These are phyloP conservation scores for Botrytis deweyae DNA, from an alignment of 2,329 filamentous ascomycete species.

Conservation along the genomic window DNA sequence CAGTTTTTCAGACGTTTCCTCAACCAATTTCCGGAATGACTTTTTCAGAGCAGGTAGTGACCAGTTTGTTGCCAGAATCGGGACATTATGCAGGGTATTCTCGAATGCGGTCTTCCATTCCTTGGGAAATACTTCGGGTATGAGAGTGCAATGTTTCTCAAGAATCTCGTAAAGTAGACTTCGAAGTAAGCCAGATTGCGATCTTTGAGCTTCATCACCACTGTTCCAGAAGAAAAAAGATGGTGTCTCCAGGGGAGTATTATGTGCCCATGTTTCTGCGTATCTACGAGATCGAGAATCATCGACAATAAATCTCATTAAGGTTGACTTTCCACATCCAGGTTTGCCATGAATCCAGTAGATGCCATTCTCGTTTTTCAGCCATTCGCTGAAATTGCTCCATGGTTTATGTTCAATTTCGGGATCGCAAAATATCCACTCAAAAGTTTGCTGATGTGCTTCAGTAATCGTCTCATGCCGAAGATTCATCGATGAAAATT, in stretches of 20 bases:
- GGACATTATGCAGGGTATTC: not conserved
- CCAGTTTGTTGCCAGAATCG: not conserved
- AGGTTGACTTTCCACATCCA: constrained; percentile 36
- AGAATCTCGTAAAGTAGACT: not conserved
- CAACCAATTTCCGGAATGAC: not conserved
- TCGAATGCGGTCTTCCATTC: not conserved
- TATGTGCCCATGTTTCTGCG: constrained; percentile 33
- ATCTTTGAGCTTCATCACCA: not conserved
- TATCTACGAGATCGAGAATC: constrained; percentile 23
- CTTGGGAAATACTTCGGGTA: not conserved
- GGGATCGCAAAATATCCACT: constrained; percentile 22
- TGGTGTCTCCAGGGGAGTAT: constrained; percentile 33
- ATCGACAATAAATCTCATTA: constrained; percentile 27
- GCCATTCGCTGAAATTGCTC: constrained; percentile 24
- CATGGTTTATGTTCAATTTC: not conserved
- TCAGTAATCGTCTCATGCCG: constrained; percentile 10
- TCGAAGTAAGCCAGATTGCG: not conserved
- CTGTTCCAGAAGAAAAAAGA: constrained; percentile 49
- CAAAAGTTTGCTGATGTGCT: constrained; percentile 21
- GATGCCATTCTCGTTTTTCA: constrained; percentile 9
- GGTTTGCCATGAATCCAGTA: constrained; percentile 30
- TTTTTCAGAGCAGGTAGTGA: not conserved
- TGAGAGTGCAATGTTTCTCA: not conserved
- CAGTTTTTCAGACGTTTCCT: not conserved
- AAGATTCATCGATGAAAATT: constrained; percentile 18